Evolutionary conservation across 225 moss, liverwort and hornwort genomes (phyloP), one percentile per base, ranked within the genome.

Genomic region (Antitrichia curtipendula): DNA sequence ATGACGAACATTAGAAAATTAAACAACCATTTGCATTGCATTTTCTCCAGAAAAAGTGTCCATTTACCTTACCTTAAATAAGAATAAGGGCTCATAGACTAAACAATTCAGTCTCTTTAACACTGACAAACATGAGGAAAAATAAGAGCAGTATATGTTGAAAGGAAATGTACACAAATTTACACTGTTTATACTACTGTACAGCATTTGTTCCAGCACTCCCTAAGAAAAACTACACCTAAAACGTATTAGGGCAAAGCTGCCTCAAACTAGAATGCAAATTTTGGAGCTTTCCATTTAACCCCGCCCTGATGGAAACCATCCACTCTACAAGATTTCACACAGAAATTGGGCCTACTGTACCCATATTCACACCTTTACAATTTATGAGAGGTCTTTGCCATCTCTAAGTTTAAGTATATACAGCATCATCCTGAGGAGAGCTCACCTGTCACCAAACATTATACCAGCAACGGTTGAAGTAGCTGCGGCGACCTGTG

Each of bases 401-500:
- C 52, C 52, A 59, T 84, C 87, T 75, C 61, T 40, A 78, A 57
- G 50, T 69, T 84, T 63, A 13, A 62, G 54, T 89, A 74, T 79
- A 76, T 86, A 88, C 84, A 86, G 69, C 71, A 88, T 24, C 85
- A 93, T 87, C 83, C 64, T 83, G 60, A 72, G 54, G 63, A 75
- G 59, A 80, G 84, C 82, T 88, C 86, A 89, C 73, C 95, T 94
- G 7, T 96, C 97, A 61, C 97, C 94, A 73, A 96, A 97, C 84
- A 97, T 97, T 40, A 97, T 95, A 61, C 92, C 92, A 82, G 93
- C 93, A 86, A 93, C 93, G 23, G 92, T 93, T 61, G 93, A 93
- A 88, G 93, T 93, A 41, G 93, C 93, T 47, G 95, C 95, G 31
- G 96, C 97, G 76, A 97, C 95, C 87, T 96, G 96, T 41, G 95